phyloP scores from a whole-genome alignment of 345 rosid genomes.

The Raphanus sativus region DNA sequence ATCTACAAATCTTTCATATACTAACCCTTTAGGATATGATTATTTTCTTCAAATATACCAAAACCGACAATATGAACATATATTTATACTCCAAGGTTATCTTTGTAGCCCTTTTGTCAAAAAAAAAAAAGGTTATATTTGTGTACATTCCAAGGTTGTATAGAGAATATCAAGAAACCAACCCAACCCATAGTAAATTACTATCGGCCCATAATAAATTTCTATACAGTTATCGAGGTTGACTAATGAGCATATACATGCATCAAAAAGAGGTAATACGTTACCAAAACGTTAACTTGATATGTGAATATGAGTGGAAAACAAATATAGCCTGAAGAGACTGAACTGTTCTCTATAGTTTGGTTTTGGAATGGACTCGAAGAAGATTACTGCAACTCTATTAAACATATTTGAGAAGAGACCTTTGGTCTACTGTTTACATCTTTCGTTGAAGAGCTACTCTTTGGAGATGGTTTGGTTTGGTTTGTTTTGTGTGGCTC shows the following conservation, averaged over 20 bases:
- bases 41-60: neutral
- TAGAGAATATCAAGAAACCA: neutral
- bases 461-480: constrained; percentile 35
- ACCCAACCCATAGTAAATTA: neutral
- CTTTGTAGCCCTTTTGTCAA: too few species aligned
- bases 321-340: constrained; percentile 21
- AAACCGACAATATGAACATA: neutral
- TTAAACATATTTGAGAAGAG: constrained; percentile 12
- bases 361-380: neutral
- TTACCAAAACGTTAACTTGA: neutral
- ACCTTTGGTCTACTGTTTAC: constrained; percentile 18
- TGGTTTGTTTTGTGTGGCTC: constrained; percentile 37
- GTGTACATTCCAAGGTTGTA: neutral
- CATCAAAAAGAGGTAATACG: neutral
- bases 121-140: too few species aligned
- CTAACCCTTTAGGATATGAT: neutral
- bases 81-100: too few species aligned
- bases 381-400: neutral
- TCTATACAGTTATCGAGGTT: neutral
- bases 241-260: neutral
- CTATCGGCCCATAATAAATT: neutral
- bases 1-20: neutral
- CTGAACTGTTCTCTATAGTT: neutral
- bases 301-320: constrained; percentile 2
- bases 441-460: constrained; percentile 23